These are phyloP conservation scores for Ceratobasidium sp. DNA, from an alignment of 1,284 basidiomycete species.

Conservation along the genomic window DNA sequence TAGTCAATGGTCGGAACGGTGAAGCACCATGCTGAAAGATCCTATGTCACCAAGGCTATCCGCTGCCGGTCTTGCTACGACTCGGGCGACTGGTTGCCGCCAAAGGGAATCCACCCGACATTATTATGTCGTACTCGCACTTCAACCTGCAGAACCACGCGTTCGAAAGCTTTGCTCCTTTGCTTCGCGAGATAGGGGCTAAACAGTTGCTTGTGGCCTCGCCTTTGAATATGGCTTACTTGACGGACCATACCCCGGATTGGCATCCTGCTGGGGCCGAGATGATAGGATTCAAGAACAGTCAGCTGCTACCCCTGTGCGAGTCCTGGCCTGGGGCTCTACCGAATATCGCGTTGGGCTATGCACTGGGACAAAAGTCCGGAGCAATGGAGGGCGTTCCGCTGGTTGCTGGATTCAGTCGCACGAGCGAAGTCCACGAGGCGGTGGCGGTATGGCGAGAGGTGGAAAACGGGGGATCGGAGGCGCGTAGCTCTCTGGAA, in stretches of 20 bases:
- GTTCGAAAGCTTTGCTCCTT: conserved; percentile 70
- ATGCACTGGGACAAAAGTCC: conserved; percentile 65
- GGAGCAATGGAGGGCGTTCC: conserved; percentile 63
- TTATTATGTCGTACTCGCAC: conserved; percentile 89
- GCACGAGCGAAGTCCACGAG: conserved; percentile 77
- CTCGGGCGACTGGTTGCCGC: conserved; percentile 79
- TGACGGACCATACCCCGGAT: conserved; percentile 73
- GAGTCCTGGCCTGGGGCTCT: conserved; percentile 60
- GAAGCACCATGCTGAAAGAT: not conserved
- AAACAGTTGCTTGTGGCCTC: conserved; percentile 85
- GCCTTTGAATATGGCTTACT: conserved; percentile 92
- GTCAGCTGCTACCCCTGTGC: conserved; percentile 52
- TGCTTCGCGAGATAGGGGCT: conserved; percentile 71
- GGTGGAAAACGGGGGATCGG: conserved; percentile 58
- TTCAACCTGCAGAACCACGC: conserved; percentile 84
- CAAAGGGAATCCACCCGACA: conserved; percentile 78
- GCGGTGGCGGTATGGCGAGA: conserved; percentile 76
- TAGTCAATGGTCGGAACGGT: conserved; percentile 47
- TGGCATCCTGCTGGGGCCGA: conserved; percentile 88
- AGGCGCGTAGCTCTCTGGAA: conserved; percentile 65
- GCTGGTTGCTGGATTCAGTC: conserved; percentile 81
- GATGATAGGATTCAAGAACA: conserved; percentile 60
- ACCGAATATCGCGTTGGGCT: conserved; percentile 79
- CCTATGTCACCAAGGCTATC: conserved; percentile 71
- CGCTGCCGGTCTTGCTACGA: conserved; percentile 89